Percentiles rank a stretch among this genome's conserved stretches.
phyloP scores from a whole-genome alignment of 768 basidiomycete species.

The Amanita phalloides region DNA sequence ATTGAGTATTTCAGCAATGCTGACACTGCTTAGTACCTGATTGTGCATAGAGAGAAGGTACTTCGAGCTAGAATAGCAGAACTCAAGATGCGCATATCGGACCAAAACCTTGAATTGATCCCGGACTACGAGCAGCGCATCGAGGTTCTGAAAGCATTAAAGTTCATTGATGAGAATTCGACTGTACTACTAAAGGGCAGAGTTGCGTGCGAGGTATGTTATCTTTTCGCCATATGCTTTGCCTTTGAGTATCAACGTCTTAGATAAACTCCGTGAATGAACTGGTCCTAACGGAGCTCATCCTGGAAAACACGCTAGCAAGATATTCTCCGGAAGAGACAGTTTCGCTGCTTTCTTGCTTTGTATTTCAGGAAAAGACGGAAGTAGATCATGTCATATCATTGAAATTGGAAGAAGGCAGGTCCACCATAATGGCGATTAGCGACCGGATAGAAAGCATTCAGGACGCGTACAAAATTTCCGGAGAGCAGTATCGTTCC shows the following conservation, averaged over 20 bases:
- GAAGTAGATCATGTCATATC: slow-evolving; percentile 80
- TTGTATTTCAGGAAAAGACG: slow-evolving; percentile 98
- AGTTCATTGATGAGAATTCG: slow-evolving; percentile 92
- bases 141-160: slow-evolving; percentile 79
- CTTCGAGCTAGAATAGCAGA: slow-evolving; percentile 64
- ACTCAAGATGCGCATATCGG: slow-evolving; percentile 81
- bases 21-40: slow-evolving; percentile 46
- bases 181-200: slow-evolving; percentile 94
- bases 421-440: slow-evolving; percentile 67
- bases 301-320: slow-evolving; percentile 90
- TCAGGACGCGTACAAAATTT: slow-evolving; percentile 75
- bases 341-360: slow-evolving; percentile 90
- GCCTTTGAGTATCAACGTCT: slow-evolving; percentile 3
- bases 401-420: slow-evolving; percentile 68
- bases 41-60: slow-evolving; percentile 65
- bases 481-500: slow-evolving; percentile 66
- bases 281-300: slow-evolving; percentile 91
- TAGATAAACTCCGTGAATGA: slow-evolving; percentile 99
- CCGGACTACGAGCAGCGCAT: slow-evolving; percentile 97
- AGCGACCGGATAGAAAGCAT: slow-evolving; percentile 68
- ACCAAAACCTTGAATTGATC: slow-evolving; percentile 92
- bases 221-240: neutral
- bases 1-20: slow-evolving; percentile 3
- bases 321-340: slow-evolving; percentile 91
- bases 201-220: slow-evolving; percentile 88